A percentile compares a stretch with the other conserved stretches of the same genome.
Conservation (phyloP, 345 rosid species). For the Combretum micranthum region DNA sequence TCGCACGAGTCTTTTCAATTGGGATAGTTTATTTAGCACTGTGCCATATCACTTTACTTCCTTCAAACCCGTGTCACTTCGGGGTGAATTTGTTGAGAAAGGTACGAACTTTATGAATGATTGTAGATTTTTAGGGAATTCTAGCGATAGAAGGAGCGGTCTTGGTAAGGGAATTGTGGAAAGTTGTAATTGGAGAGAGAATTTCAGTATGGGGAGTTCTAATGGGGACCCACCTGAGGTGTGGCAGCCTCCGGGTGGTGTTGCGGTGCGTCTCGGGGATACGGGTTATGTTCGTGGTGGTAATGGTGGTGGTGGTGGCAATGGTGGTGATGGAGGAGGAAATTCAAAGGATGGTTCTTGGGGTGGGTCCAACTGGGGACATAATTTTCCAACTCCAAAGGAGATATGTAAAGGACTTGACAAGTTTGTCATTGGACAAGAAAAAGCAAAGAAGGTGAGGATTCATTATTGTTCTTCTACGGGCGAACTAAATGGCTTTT, state of each 20-base stretch:
- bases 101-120: slow-evolving; percentile 30
- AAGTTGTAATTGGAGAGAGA: slow-evolving; percentile 21
- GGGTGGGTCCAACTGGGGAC: slow-evolving; percentile 95
- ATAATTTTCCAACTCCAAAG: slow-evolving; percentile 87
- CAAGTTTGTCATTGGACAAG: slow-evolving; percentile 97
- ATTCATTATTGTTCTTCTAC: not conserved
- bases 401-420: slow-evolving; percentile 89
- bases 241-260: slow-evolving; percentile 94
- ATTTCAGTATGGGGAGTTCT: slow-evolving; percentile 29
- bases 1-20: slow-evolving; percentile 28
- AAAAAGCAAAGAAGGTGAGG: slow-evolving; percentile 87
- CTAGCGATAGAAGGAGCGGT: slow-evolving; percentile 2
- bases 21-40: slow-evolving; percentile 39
- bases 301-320: not conserved
- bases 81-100: slow-evolving; percentile 44
- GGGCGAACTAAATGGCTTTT: not conserved
- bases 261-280: slow-evolving; percentile 33
- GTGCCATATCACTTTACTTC: slow-evolving; percentile 42
- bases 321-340: slow-evolving; percentile 24
- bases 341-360: slow-evolving; percentile 57
- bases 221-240: slow-evolving; percentile 97
- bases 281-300: not conserved
- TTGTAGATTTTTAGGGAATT: slow-evolving; percentile 19
- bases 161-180: slow-evolving; percentile 7
- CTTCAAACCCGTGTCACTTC: slow-evolving; percentile 50